These are phyloP conservation scores for Saccharomyces hybrid DNA, from an alignment of 1,139 yeast genomes.

Conservation along the genomic window DNA sequence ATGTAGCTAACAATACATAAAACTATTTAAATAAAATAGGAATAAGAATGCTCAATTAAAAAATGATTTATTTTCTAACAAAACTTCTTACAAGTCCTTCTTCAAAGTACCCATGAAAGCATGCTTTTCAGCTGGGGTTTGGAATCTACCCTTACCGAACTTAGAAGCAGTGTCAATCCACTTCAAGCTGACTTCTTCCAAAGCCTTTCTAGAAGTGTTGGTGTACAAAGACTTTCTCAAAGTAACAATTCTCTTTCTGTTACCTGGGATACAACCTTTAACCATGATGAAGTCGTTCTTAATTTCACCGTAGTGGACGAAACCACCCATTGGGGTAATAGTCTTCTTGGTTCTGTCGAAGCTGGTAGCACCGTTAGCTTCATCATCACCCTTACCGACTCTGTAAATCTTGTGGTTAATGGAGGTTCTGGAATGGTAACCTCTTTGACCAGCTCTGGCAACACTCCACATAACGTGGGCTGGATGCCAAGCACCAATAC, in stretches of 20 bases:
- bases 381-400: conserved; percentile 94
- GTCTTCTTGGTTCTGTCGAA: conserved; percentile 99
- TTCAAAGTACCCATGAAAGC: conserved; percentile 99
- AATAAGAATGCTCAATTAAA: conserved; percentile 2
- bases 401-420: conserved; percentile 99
- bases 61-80: conserved; percentile 5
- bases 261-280: conserved; percentile 99
- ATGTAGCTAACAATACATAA: neutral
- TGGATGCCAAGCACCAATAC: conserved; percentile 99
- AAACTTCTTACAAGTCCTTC: conserved; percentile 57
- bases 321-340: conserved; percentile 99
- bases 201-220: conserved; percentile 96
- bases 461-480: conserved; percentile 99
- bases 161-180: conserved; percentile 99
- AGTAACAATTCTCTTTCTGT: conserved; percentile 98
- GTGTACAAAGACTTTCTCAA: conserved; percentile 97
- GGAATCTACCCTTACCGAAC: conserved; percentile 99
- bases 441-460: conserved; percentile 99
- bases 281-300: conserved; percentile 95
- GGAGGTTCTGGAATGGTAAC: conserved; percentile 99
- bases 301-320: conserved; percentile 97
- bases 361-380: conserved; percentile 89
- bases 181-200: conserved; percentile 93
- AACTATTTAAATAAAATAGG: conserved; percentile 3
- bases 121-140: conserved; percentile 99